phyloP scores from a whole-genome alignment of 768 basidiomycete species.

The Calocybe gangraenosa region DNA sequence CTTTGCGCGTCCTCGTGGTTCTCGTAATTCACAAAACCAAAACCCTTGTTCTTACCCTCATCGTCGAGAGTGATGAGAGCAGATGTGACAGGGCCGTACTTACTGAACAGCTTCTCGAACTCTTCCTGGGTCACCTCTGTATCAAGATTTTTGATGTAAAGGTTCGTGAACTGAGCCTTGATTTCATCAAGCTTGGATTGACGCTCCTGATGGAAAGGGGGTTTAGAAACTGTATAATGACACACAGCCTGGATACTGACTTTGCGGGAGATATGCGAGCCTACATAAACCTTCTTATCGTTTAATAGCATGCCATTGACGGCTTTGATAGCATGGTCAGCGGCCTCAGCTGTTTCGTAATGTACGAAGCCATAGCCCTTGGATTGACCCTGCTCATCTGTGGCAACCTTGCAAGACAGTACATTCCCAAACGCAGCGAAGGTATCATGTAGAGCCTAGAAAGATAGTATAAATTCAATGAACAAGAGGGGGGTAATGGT shows the following conservation, averaged over 20 bases:
- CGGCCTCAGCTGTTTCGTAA: slow-evolving; percentile 96
- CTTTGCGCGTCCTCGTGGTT: slow-evolving; percentile 86
- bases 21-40: slow-evolving; percentile 98
- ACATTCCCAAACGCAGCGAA: slow-evolving; percentile 99
- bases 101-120: slow-evolving; percentile 75
- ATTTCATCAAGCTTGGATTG: slow-evolving; percentile 98
- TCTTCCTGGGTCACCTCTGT: slow-evolving; percentile 79
- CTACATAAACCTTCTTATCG: slow-evolving; percentile 99
- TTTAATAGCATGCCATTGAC: slow-evolving; percentile 99
- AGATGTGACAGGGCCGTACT: slow-evolving; percentile 84
- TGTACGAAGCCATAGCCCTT: slow-evolving; percentile 99
- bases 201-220: slow-evolving; percentile 58
- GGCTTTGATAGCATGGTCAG: slow-evolving; percentile 93
- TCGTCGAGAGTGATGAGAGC: slow-evolving; percentile 83
- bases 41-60: slow-evolving; percentile 90
- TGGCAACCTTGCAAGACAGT: slow-evolving; percentile 98
- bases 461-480: slow-evolving; percentile 1
- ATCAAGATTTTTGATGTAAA: slow-evolving; percentile 98
- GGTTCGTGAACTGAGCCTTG: slow-evolving; percentile 95
- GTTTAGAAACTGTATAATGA: not conserved
- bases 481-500: not conserved
- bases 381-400: slow-evolving; percentile 91
- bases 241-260: slow-evolving; percentile 30
- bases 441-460: slow-evolving; percentile 95
- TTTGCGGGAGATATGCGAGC: slow-evolving; percentile 96